A percentile compares a stretch with the other conserved stretches of the same genome.
Evolutionary conservation across 257 asterid genomes (phyloP).

Genomic region (Primulina eburnea): DNA sequence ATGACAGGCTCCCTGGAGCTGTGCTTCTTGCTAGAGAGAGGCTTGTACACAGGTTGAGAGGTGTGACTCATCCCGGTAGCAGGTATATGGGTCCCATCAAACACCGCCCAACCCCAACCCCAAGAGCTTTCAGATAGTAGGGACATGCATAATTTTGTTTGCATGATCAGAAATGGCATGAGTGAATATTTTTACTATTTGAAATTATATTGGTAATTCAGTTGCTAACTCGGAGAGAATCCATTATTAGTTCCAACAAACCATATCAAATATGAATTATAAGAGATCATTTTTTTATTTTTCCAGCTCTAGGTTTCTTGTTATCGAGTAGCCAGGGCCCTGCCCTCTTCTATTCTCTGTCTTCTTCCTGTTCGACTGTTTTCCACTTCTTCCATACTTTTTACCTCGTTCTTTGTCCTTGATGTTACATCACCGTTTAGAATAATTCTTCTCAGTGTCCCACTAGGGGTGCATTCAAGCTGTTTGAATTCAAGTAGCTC

Average conservation of each 20-base stretch:
- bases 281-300: no score
- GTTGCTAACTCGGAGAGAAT: constrained; percentile 8
- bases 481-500: no score
- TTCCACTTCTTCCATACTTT: no score
- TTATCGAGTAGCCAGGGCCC: constrained; percentile 3
- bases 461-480: no score
- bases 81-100: constrained; percentile 40
- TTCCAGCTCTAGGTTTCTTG: neutral
- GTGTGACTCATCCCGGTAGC: constrained; percentile 58
- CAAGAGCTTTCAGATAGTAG: neutral
- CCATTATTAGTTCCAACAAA: neutral
- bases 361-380: no score
- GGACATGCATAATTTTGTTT: neutral
- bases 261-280: neutral
- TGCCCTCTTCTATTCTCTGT: neutral
- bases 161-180: constrained; percentile 3
- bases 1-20: constrained; percentile 81
- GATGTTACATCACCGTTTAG: no score
- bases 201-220: neutral
- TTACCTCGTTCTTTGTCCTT: no score
- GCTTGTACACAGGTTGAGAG: constrained; percentile 80
- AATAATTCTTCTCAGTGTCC: no score
- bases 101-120: neutral
- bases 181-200: constrained; percentile 5
- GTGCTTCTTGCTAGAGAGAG: constrained; percentile 92